phyloP scores from a whole-genome alignment of 139 green algal species.

The Tetradesmus obliquus region DNA sequence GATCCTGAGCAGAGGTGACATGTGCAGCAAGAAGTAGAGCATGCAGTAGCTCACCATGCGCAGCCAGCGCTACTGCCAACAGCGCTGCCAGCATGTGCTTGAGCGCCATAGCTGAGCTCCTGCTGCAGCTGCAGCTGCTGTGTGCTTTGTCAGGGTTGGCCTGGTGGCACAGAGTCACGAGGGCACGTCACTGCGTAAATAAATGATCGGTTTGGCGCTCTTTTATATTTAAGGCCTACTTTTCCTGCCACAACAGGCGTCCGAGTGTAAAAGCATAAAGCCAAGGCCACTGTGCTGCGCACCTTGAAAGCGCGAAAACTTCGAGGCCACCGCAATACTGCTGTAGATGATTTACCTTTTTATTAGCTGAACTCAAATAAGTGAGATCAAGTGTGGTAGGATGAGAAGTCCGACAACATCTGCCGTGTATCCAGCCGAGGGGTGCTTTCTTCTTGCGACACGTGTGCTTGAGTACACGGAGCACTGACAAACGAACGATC shows the following conservation, averaged over 20 bases:
- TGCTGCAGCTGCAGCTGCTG: not conserved
- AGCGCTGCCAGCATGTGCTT: not conserved
- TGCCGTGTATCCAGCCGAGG: not conserved
- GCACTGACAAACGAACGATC: not conserved
- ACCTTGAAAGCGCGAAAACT: not conserved
- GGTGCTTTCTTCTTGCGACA: not conserved
- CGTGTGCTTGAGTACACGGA: not conserved
- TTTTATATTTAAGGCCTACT: no score
- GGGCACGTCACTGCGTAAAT: not conserved
- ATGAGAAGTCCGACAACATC: not conserved
- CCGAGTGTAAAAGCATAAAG: not conserved
- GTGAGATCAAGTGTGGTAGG: not conserved
- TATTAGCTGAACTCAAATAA: not conserved
- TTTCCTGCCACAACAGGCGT: no score
- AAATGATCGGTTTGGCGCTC: no score
- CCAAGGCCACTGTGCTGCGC: not conserved
- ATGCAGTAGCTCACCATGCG: not conserved
- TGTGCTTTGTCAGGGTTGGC: not conserved
- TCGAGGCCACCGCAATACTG: not conserved
- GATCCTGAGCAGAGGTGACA: not conserved
- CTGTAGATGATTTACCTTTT: not conserved
- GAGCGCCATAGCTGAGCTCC: not conserved
- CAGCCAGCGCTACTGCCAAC: not conserved
- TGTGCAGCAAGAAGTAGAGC: not conserved
- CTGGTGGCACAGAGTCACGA: not conserved